These are phyloP conservation scores for Tephrocybe rancida DNA, from an alignment of 768 basidiomycete species.

Conservation along the genomic window DNA sequence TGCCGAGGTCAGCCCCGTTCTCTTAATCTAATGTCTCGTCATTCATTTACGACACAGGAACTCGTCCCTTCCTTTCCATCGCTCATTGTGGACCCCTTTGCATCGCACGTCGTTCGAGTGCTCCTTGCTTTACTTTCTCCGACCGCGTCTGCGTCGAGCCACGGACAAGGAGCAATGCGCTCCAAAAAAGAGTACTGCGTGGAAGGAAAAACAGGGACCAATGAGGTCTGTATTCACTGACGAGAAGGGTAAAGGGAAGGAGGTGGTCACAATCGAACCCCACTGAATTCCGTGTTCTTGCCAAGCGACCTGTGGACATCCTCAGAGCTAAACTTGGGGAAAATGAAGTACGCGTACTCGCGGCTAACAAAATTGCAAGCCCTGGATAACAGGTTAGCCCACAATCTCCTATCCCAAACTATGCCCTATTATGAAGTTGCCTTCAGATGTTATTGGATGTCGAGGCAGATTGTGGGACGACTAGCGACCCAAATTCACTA, in stretches of 20 bases:
- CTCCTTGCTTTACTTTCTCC: slow-evolving; percentile 80
- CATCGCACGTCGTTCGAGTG: slow-evolving; percentile 86
- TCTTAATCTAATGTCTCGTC: neutral
- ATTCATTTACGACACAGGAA: slow-evolving; percentile 53
- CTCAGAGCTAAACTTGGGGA: slow-evolving; percentile 56
- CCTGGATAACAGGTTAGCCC: slow-evolving; percentile 74
- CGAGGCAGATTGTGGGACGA: slow-evolving; percentile 67
- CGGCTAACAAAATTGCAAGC: slow-evolving; percentile 75
- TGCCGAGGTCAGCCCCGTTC: slow-evolving; percentile 53
- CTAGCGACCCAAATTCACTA: slow-evolving; percentile 65
- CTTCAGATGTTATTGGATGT: slow-evolving; percentile 79
- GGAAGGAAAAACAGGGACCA: slow-evolving; percentile 78
- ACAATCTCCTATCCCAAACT: slow-evolving; percentile 11
- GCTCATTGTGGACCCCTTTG: slow-evolving; percentile 84
- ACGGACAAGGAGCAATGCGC: slow-evolving; percentile 50
- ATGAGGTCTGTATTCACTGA: slow-evolving; percentile 79
- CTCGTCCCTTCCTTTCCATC: slow-evolving; percentile 60
- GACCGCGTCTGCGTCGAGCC: slow-evolving; percentile 42
- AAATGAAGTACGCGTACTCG: slow-evolving; percentile 79
- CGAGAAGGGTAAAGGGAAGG: slow-evolving; percentile 38
- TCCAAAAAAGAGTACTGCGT: slow-evolving; percentile 85
- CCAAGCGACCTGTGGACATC: slow-evolving; percentile 47
- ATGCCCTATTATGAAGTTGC: slow-evolving; percentile 6
- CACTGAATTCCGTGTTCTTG: slow-evolving; percentile 47
- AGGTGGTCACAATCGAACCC: slow-evolving; percentile 35